These are phyloP conservation scores for Colletotrichum costaricense DNA, from an alignment of 2,329 filamentous ascomycete species.

Conservation along the genomic window DNA sequence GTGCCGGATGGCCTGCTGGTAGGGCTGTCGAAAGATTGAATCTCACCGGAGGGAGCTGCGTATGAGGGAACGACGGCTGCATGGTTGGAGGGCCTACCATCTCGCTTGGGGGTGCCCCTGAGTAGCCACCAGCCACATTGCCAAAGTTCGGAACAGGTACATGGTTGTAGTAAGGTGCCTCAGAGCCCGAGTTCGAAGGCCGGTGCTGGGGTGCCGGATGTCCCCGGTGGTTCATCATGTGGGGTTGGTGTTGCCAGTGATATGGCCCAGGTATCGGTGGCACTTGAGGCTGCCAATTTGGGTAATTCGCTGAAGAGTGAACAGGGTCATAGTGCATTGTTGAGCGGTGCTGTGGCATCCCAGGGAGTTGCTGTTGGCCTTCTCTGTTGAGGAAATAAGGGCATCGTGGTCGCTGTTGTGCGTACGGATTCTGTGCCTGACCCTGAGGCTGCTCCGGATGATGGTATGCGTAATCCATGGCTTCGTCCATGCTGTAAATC, in stretches of 20 bases:
- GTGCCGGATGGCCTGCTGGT: background rate
- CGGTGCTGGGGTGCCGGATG: constrained; percentile 15
- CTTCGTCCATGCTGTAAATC: constrained; percentile 23
- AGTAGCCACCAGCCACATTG: constrained; percentile 4
- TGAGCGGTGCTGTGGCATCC: constrained; percentile 10
- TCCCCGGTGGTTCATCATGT: constrained; percentile 2
- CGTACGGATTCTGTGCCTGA: constrained; percentile 17
- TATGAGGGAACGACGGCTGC: constrained; percentile 6
- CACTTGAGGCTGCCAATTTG: constrained; percentile 37
- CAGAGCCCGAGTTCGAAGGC: constrained; percentile 11
- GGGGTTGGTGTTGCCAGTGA: constrained; percentile 22
- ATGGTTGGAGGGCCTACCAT: background rate
- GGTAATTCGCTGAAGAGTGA: constrained; percentile 39
- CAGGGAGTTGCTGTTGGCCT: background rate
- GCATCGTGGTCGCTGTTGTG: constrained; percentile 21
- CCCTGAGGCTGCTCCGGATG: constrained; percentile 19
- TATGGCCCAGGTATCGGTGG: background rate
- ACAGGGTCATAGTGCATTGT: constrained; percentile 43
- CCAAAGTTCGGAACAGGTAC: background rate
- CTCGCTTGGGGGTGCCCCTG: constrained; percentile 3
- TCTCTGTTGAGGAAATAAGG: constrained; percentile 20
- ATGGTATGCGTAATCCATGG: constrained; percentile 34
- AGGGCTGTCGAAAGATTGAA: background rate
- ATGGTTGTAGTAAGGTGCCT: constrained; percentile 18
- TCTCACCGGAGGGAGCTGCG: constrained; percentile 13